Conservation (phyloP, 1,139 yeast genomes). For the Candida albicans region DNA sequence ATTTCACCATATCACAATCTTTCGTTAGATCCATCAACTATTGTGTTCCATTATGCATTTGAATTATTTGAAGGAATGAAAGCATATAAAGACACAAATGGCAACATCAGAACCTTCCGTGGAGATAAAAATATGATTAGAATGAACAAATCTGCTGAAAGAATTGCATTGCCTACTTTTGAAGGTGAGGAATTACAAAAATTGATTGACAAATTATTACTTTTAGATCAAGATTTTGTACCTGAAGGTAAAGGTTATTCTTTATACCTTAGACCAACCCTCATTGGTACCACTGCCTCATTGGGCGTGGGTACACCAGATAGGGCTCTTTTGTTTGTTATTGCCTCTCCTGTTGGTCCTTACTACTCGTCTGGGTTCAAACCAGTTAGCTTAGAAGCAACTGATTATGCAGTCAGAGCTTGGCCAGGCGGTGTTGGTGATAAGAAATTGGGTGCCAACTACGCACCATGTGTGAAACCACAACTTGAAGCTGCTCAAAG, state of each 20-base stretch:
- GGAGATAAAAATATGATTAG: constrained; percentile 89
- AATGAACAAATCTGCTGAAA: constrained; percentile 81
- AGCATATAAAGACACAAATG: constrained; percentile 76
- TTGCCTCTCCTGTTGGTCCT: constrained; percentile 96
- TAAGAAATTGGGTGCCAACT: constrained; percentile 94
- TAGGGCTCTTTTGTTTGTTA: constrained; percentile 77
- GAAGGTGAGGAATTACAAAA: constrained; percentile 75
- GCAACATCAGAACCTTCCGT: constrained; percentile 78
- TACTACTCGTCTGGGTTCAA: constrained; percentile 88
- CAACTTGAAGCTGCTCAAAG: constrained; percentile 82
- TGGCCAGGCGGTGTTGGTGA: constrained; percentile 99
- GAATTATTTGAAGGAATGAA: constrained; percentile 96
- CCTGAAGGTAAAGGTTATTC: constrained; percentile 89
- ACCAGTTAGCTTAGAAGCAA: constrained; percentile 90
- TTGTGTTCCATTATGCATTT: constrained; percentile 92
- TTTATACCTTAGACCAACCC: constrained; percentile 86
- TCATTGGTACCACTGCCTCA: constrained; percentile 87
- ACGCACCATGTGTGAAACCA: constrained; percentile 92
- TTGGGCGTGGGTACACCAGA: constrained; percentile 83
- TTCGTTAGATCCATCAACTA: constrained; percentile 77
- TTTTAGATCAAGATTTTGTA: constrained; percentile 70
- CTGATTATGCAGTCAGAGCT: constrained; percentile 95
- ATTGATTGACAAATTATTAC: constrained; percentile 71
- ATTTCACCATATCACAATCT: constrained; percentile 83
- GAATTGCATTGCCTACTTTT: constrained; percentile 85